Evolutionary conservation across 2,329 filamentous ascomycete species (phyloP), one percentile per base, ranked within the genome.

Genomic region (Mariannaea elegans): DNA sequence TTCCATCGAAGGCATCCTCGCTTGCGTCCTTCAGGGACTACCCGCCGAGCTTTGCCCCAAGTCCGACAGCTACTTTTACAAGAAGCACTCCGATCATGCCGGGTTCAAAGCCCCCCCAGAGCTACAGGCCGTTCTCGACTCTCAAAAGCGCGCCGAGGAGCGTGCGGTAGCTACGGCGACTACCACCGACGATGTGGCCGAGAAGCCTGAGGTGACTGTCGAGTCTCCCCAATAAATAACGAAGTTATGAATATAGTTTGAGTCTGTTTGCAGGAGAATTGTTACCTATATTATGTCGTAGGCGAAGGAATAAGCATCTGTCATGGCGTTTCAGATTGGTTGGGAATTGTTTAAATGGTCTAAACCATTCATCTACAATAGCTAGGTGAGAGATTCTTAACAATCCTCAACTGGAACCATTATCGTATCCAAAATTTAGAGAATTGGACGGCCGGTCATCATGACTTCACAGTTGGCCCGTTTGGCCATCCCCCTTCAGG

Each of bases 1-100:
- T 67, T 95, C 93, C 6, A 86, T 95, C 67, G 88, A 94, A 73
- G 86, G 82, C 64, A 84, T 97, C 60, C 83, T 94, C 47, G 80
- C 86, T 63, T 90, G 87, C 46, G 88, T 97, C 51, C 80, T 97
- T 46, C 85, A 89, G 50, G 87, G 91, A 65, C 81, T 97, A 27
- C 90, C 90, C 6, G 79, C 84, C 1, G 91, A 95, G 73, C 79
- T 97, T 66, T 82, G 82, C 59, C 92, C 92, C 36, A 90, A 90
- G 79, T 72, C 84, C 45, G 86, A 89, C 60, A 87, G 86, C 74
- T 93, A 91, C 79, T 89, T 88, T 76, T 97, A 97, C 81, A 95
- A 95, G 82, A 91, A 90, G 76, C 94, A 98, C 80, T 87, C 88
- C 41, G 93, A 97, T 75, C 93, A 97, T 77, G 88, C 89, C 56